phyloP scores from a whole-genome alignment of 208 protist genomes.

The Leishmania tropica region DNA sequence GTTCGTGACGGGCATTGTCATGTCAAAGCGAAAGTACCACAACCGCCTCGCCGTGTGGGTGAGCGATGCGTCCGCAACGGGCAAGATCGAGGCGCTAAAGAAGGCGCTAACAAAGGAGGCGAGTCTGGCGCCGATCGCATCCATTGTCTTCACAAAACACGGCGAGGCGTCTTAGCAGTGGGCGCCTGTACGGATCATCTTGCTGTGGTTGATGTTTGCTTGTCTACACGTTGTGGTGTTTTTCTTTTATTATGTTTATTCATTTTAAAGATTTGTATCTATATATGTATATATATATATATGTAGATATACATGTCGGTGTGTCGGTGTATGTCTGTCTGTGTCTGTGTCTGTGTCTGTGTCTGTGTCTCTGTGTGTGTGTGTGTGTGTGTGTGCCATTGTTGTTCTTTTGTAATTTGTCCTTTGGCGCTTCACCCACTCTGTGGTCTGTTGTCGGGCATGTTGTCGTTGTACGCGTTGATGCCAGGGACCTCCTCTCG shows the following conservation, averaged over 20 bases:
- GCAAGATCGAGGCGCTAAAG: constrained; percentile 54
- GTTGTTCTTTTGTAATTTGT: not conserved
- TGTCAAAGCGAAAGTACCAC: constrained; percentile 82
- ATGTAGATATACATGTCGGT: not conserved
- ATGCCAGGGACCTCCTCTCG: not conserved
- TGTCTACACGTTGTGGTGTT: not conserved
- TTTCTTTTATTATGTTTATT: too few relatives aligned
- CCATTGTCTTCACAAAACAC: constrained; percentile 68
- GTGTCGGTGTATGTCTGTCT: too few relatives aligned
- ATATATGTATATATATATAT: not conserved
- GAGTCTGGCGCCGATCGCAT: constrained; percentile 35
- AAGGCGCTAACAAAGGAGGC: constrained; percentile 39
- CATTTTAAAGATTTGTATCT: not conserved
- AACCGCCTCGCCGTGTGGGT: constrained; percentile 83
- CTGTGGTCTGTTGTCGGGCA: not conserved
- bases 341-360: too few relatives aligned
- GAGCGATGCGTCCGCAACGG: constrained; percentile 47
- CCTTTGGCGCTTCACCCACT: not conserved
- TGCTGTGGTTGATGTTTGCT: not conserved
- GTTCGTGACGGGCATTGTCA: constrained; percentile 70
- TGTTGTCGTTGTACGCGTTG: not conserved
- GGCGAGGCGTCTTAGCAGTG: constrained; percentile 42
- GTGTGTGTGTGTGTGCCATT: not conserved
- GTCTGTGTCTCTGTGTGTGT: too few relatives aligned
- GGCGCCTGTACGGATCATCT: not conserved